Percentiles rank a stretch among this genome's conserved stretches.
Conservation (phyloP, 2,329 filamentous ascomycete species). For the Pyrenophora graminea region DNA sequence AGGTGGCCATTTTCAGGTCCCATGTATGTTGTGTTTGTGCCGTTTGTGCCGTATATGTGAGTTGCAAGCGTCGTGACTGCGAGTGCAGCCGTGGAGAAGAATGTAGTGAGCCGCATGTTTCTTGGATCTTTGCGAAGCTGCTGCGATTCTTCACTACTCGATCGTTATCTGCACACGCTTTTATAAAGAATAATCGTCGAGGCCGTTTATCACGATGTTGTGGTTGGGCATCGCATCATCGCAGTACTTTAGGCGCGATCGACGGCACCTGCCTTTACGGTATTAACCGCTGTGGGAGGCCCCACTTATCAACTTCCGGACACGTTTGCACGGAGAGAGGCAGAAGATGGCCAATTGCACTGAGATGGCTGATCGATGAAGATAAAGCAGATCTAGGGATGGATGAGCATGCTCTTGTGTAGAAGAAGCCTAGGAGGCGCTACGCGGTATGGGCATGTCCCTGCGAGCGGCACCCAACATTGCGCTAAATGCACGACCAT, state of each 20-base stretch:
- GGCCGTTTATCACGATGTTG: slow-evolving; percentile 2
- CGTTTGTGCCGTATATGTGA: slow-evolving; percentile 2
- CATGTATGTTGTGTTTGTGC: slow-evolving; percentile 21
- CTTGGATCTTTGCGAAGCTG: no score
- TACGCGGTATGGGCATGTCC: slow-evolving; percentile 1
- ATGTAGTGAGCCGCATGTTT: slow-evolving; percentile 15
- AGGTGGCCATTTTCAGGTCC: slow-evolving; percentile 31
- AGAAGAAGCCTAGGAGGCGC: neutral
- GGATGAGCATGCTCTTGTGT: no score
- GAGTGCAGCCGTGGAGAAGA: slow-evolving; percentile 10
- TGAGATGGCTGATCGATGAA: no score
- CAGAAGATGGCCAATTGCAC: neutral
- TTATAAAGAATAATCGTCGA: neutral
- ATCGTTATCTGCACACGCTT: accelerated
- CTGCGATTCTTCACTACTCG: neutral
- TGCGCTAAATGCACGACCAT: no score
- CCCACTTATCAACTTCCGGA: neutral
- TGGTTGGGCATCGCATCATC: slow-evolving; percentile 14
- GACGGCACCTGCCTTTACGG: slow-evolving; percentile 11
- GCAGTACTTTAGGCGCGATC: slow-evolving; percentile 7
- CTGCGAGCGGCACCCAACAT: no score
- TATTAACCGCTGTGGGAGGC: neutral
- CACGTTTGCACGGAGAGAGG: neutral
- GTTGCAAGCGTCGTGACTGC: slow-evolving; percentile 12
- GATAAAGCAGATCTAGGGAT: no score